Conservation (phyloP, 2,329 filamentous ascomycete genomes). For the Nectriaceae sp. region DNA sequence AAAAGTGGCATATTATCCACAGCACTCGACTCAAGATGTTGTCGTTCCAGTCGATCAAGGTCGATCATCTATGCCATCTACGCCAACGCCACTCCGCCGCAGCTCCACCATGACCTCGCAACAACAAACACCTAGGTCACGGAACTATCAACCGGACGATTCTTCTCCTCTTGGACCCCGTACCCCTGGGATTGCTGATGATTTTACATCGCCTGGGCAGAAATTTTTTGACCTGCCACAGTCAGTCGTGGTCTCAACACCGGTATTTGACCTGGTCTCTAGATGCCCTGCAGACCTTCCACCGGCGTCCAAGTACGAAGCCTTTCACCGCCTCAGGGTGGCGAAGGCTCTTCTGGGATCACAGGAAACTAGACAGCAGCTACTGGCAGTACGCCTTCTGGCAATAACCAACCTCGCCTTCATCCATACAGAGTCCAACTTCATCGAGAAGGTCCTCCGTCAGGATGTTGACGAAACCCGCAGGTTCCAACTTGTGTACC, state of each 20-base stretch:
- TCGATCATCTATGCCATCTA: constrained; percentile 57
- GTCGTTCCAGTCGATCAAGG: constrained; percentile 25
- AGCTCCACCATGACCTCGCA: constrained; percentile 57
- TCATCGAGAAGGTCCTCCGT: constrained; percentile 82
- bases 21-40: constrained; percentile 30
- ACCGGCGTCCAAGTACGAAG: constrained; percentile 74
- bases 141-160: constrained; percentile 38
- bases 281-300: constrained; percentile 67
- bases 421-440: constrained; percentile 79
- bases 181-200: constrained; percentile 41
- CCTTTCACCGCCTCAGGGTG: constrained; percentile 79
- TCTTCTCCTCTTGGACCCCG: constrained; percentile 52
- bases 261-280: constrained; percentile 59
- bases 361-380: constrained; percentile 67
- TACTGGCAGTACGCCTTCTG: constrained; percentile 79
- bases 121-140: constrained; percentile 45
- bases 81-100: constrained; percentile 75
- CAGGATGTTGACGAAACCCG: constrained; percentile 89
- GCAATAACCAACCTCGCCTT: constrained; percentile 91
- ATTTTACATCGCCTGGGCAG: constrained; percentile 44
- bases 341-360: constrained; percentile 77
- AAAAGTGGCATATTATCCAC: constrained; percentile 76
- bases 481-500: constrained; percentile 85
- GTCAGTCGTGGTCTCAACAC: constrained; percentile 50
- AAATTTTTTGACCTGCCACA: constrained; percentile 67